Evolutionary conservation across 139 green algal genomes (phyloP).

Genomic region (Haematococcus lacustris): DNA sequence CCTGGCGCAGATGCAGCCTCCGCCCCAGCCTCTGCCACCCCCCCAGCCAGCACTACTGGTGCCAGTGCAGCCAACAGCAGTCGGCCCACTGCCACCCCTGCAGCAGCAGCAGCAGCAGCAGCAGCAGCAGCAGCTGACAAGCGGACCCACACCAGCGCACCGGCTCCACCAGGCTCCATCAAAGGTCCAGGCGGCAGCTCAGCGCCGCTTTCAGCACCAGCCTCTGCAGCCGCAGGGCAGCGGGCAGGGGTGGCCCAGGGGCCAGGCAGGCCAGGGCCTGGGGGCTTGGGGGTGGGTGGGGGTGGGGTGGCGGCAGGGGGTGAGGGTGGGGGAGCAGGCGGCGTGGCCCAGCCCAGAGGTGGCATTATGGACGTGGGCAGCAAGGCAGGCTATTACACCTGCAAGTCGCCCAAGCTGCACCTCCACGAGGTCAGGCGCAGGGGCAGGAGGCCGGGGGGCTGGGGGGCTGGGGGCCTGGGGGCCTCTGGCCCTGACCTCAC

Average conservation of each 20-base stretch:
- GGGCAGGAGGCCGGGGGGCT: background rate
- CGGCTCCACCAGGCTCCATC: background rate
- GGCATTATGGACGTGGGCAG: constrained; percentile 64
- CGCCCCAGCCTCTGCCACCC: background rate
- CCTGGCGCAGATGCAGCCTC: constrained; percentile 4
- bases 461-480: too few species aligned
- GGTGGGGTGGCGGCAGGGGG: background rate
- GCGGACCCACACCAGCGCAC: background rate
- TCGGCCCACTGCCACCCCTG: background rate
- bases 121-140: constrained; percentile 1
- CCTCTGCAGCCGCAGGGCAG: background rate
- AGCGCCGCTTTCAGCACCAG: too few species aligned
- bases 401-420: constrained; percentile 73
- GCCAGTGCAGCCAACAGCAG: background rate
- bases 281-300: background rate
- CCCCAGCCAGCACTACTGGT: background rate
- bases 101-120: constrained; percentile 1
- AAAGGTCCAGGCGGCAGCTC: too few species aligned
- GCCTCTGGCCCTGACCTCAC: background rate
- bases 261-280: too few species aligned
- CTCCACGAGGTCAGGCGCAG: constrained; percentile 51
- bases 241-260: too few species aligned
- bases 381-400: constrained; percentile 58
- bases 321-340: too few species aligned
- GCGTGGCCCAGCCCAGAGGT: too few species aligned